Evolutionary conservation across 2,329 filamentous ascomycete species (phyloP).

Genomic region (Knoxdaviesia capensis): DNA sequence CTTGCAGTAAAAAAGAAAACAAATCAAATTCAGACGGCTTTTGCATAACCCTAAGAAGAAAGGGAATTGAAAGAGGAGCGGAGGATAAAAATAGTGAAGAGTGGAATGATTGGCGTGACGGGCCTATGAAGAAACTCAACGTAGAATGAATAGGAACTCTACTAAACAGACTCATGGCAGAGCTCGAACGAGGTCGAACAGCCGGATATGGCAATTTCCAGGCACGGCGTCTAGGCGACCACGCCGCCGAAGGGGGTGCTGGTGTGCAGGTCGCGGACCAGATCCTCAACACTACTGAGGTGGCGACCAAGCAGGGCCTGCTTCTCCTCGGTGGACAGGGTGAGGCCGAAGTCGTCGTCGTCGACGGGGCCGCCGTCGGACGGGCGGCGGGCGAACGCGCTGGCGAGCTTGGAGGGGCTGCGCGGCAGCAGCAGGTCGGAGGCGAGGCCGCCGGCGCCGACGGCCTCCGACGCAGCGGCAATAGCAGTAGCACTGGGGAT

Average conservation of each 20-base stretch:
- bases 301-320: slow-evolving; percentile 58
- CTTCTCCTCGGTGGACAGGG: slow-evolving; percentile 61
- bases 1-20: not conserved
- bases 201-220: slow-evolving; percentile 6
- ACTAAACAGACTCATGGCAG: not conserved
- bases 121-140: not conserved
- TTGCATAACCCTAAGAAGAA: no score
- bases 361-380: slow-evolving; percentile 12
- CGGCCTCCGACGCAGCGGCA: slow-evolving; percentile 21
- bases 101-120: not conserved
- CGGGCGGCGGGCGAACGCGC: slow-evolving; percentile 25
- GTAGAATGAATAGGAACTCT: not conserved
- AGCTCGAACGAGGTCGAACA: slow-evolving; percentile 7
- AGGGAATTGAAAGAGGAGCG: not conserved
- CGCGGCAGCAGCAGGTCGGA: slow-evolving; percentile 31
- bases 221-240: slow-evolving; percentile 17
- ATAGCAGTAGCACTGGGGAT: slow-evolving; percentile 19
- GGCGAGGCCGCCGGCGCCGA: slow-evolving; percentile 14
- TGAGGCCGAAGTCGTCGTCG: slow-evolving; percentile 19
- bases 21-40: not conserved
- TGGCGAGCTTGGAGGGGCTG: slow-evolving; percentile 47
- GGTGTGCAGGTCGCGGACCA: slow-evolving; percentile 67
- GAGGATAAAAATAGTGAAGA: not conserved
- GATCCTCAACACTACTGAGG: slow-evolving; percentile 63
- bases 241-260: slow-evolving; percentile 54